Evolutionary conservation across 2,329 filamentous ascomycete genomes (phyloP).

Genomic region (Hymenoscyphus albidus): DNA sequence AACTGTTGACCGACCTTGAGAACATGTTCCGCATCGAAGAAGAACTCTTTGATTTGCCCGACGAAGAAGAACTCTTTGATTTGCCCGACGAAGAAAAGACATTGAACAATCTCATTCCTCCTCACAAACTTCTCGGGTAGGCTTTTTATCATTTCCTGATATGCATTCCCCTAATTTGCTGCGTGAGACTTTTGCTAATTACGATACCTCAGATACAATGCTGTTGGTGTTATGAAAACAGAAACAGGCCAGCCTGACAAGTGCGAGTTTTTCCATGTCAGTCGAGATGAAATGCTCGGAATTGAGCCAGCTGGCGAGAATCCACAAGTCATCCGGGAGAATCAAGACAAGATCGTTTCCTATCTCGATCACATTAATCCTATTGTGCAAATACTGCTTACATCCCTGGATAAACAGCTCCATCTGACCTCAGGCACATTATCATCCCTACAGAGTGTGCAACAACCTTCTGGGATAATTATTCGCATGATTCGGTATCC

Average conservation of each 20-base stretch:
- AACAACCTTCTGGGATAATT: slow-evolving; percentile 25
- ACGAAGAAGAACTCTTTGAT: slow-evolving; percentile 41
- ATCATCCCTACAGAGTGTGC: slow-evolving; percentile 20
- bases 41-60: slow-evolving; percentile 37
- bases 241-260: background rate
- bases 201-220: background rate
- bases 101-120: slow-evolving; percentile 37
- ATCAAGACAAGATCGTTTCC: slow-evolving; percentile 18
- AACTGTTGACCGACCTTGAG: slow-evolving; percentile 22
- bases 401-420: slow-evolving; percentile 27
- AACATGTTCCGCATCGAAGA: slow-evolving; percentile 23
- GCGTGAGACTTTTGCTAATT: slow-evolving; percentile 7
- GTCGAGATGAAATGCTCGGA: slow-evolving; percentile 30
- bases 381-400: slow-evolving; percentile 24
- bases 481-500: slow-evolving; percentile 29
- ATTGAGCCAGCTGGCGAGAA: slow-evolving; percentile 23
- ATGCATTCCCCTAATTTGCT: too few species aligned
- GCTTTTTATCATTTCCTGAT: background rate
- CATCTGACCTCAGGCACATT: slow-evolving; percentile 25
- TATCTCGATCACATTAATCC: slow-evolving; percentile 24
- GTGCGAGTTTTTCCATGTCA: slow-evolving; percentile 17
- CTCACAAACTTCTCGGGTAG: background rate
- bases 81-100: slow-evolving; percentile 48
- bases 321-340: slow-evolving; percentile 24
- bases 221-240: slow-evolving; percentile 19